These are phyloP conservation scores for Fusarium sp. DNA, from an alignment of 2,329 filamentous ascomycete species.

Conservation along the genomic window DNA sequence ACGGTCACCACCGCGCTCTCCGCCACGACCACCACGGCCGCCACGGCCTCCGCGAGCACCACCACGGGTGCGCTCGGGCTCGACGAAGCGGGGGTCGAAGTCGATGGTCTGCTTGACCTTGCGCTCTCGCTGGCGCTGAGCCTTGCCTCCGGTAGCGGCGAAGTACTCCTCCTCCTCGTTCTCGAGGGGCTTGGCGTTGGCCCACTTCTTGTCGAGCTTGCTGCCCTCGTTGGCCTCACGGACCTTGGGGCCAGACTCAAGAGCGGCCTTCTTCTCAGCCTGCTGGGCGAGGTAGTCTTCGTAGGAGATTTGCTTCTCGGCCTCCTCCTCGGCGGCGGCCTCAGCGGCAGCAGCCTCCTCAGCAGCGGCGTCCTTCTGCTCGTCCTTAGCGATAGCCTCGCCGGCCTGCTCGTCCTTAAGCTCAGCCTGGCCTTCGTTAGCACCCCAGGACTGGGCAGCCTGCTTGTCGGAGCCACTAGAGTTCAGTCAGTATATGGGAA, in stretches of 20 bases:
- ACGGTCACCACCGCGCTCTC: conserved; percentile 54
- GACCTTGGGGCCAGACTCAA: conserved; percentile 72
- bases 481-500: conserved; percentile 38
- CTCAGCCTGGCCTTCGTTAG: conserved; percentile 82
- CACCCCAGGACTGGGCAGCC: conserved; percentile 89
- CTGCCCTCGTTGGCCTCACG: conserved; percentile 94
- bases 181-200: conserved; percentile 77
- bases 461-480: conserved; percentile 84
- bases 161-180: conserved; percentile 84
- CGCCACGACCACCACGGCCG: conserved; percentile 57
- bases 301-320: conserved; percentile 89
- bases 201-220: conserved; percentile 93
- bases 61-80: conserved; percentile 70
- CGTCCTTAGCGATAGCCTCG: conserved; percentile 86
- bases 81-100: conserved; percentile 85
- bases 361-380: conserved; percentile 76
- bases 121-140: conserved; percentile 85
- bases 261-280: conserved; percentile 78
- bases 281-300: conserved; percentile 82
- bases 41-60: conserved; percentile 61
- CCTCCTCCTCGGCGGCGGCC: conserved; percentile 63
- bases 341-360: conserved; percentile 63
- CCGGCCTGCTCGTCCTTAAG: conserved; percentile 92
- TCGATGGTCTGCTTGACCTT: conserved; percentile 92
- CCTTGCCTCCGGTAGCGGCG: conserved; percentile 77